Percentiles rank a stretch among this genome's conserved stretches.
Conservation (phyloP, 129 eudicot species). For the Lonicera japonica region DNA sequence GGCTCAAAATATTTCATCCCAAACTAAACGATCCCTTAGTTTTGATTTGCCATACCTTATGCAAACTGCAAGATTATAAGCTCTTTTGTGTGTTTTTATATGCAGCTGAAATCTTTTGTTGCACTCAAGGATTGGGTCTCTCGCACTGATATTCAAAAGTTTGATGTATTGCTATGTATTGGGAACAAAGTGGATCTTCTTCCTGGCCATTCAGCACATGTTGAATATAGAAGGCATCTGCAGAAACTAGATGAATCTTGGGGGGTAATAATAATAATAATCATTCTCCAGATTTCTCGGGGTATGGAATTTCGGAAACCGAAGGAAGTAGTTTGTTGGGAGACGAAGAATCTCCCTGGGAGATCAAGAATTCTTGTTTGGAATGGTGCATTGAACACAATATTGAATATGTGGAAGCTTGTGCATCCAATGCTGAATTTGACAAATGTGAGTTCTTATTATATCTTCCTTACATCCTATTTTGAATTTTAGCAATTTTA, state of each 20-base stretch:
- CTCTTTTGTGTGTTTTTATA: constrained; percentile 1
- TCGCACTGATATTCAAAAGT: constrained; percentile 51
- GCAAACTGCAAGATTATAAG: not conserved
- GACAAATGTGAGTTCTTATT: constrained; percentile 58
- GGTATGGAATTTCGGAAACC: constrained; percentile 77
- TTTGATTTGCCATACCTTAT: not conserved
- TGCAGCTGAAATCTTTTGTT: constrained; percentile 61
- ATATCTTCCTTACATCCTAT: not conserved
- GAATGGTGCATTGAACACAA: constrained; percentile 87
- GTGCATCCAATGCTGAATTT: constrained; percentile 85
- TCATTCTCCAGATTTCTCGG: constrained; percentile 23
- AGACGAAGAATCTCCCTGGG: constrained; percentile 45
- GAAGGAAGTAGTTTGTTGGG: constrained; percentile 82
- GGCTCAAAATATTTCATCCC: too few relatives aligned
- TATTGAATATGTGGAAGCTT: constrained; percentile 86
- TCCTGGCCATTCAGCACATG: constrained; percentile 82
- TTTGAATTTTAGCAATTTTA: too few relatives aligned
- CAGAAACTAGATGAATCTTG: constrained; percentile 45
- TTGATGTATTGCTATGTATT: constrained; percentile 76
- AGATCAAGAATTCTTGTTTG: constrained; percentile 51
- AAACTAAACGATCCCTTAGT: too few relatives aligned
- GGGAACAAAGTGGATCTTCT: constrained; percentile 98
- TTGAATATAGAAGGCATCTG: constrained; percentile 59
- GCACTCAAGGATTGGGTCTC: constrained; percentile 79
- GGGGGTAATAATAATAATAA: constrained; percentile 13